Conservation (phyloP, 352 stramenopile genomes). For the Phytophthora chlamydospora region DNA sequence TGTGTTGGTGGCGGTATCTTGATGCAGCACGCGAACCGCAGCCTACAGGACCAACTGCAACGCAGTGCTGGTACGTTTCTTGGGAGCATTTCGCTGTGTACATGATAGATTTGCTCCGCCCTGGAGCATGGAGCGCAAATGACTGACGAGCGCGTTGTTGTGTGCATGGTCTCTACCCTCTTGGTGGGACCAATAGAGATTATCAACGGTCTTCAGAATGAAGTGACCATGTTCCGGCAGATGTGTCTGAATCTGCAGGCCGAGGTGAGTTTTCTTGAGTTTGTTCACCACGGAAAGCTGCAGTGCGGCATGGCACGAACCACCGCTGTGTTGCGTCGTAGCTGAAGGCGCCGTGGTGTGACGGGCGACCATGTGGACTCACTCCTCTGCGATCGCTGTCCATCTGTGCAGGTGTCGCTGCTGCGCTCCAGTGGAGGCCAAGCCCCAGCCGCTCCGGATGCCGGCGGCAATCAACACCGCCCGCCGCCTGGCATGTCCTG, state of each 20-base stretch:
- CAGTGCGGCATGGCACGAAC: background rate
- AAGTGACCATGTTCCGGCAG: slow-evolving; percentile 83
- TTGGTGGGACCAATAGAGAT: slow-evolving; percentile 47
- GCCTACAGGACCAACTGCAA: slow-evolving; percentile 73
- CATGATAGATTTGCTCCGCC: slow-evolving; percentile 14
- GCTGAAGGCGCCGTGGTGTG: slow-evolving; percentile 23
- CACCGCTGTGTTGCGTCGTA: slow-evolving; percentile 13
- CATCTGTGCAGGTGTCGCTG: slow-evolving; percentile 45
- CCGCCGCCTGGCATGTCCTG: slow-evolving; percentile 64
- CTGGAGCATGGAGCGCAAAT: slow-evolving; percentile 2
- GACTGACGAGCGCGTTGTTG: slow-evolving; percentile 18
- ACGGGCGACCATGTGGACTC: slow-evolving; percentile 23
- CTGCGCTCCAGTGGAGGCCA: slow-evolving; percentile 31
- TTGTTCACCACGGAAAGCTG: background rate
- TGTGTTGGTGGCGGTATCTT: background rate
- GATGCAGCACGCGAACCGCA: slow-evolving; percentile 64
- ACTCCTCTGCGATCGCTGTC: slow-evolving; percentile 29
- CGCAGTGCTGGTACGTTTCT: slow-evolving; percentile 55
- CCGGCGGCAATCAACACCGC: slow-evolving; percentile 36
- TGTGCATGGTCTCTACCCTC: slow-evolving; percentile 25
- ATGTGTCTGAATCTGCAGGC: slow-evolving; percentile 84
- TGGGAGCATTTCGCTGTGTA: slow-evolving; percentile 18
- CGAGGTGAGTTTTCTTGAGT: slow-evolving; percentile 53
- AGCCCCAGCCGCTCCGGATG: slow-evolving; percentile 10
- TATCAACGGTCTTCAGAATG: slow-evolving; percentile 72